Conservation (phyloP, 2,329 filamentous ascomycete species). For the Colletotrichum neosansevieriae region DNA sequence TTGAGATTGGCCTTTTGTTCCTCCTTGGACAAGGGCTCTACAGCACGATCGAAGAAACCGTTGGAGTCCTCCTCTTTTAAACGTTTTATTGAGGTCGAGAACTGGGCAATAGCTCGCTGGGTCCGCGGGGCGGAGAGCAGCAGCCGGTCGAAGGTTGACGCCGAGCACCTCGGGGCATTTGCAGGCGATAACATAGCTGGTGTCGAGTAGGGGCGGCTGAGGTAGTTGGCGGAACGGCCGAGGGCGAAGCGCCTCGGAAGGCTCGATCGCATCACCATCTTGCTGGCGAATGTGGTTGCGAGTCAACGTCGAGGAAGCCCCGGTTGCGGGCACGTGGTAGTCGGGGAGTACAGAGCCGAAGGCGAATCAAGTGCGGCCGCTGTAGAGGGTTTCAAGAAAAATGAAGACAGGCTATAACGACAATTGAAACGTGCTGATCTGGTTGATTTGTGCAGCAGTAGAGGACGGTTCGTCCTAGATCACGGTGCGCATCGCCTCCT, state of each 20-base stretch:
- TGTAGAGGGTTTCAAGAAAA: neutral
- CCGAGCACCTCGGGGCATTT: slow-evolving; percentile 32
- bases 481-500: slow-evolving; percentile 34
- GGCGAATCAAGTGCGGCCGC: slow-evolving; percentile 9
- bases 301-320: slow-evolving; percentile 18
- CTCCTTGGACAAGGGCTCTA: slow-evolving; percentile 65
- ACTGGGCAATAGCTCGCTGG: slow-evolving; percentile 47
- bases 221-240: slow-evolving; percentile 49
- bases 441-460: slow-evolving; percentile 12
- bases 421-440: slow-evolving; percentile 14
- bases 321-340: slow-evolving; percentile 25
- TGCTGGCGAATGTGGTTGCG: slow-evolving; percentile 16
- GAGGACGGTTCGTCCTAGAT: slow-evolving; percentile 31
- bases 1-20: slow-evolving; percentile 65
- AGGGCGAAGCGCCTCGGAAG: slow-evolving; percentile 54
- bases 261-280: slow-evolving; percentile 57
- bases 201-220: slow-evolving; percentile 44
- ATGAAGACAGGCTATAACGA: slow-evolving; percentile 12
- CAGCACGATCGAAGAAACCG: slow-evolving; percentile 64
- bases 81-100: slow-evolving; percentile 51
- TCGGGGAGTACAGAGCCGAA: slow-evolving; percentile 21
- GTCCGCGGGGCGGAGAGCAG: slow-evolving; percentile 47
- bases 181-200: slow-evolving; percentile 40
- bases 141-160: slow-evolving; percentile 48
- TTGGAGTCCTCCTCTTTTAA: slow-evolving; percentile 54